Percentiles rank a stretch among this genome's conserved stretches.
phyloP scores from a whole-genome alignment of 2,329 filamentous ascomycete species.

The Chaetothyriales sp. region DNA sequence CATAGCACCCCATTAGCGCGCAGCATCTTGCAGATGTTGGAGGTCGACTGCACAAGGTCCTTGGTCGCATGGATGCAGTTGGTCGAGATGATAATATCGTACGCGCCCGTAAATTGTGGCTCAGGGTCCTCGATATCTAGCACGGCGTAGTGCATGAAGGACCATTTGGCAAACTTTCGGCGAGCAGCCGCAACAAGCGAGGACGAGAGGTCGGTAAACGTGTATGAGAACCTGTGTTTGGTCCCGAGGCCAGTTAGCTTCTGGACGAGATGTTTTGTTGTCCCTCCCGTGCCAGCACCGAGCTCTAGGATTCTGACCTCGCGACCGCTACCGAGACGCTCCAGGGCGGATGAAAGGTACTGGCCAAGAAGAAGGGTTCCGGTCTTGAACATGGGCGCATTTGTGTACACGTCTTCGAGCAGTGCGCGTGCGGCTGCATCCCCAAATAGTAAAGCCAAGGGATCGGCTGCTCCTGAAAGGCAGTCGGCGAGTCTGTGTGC shows the following conservation, averaged over 20 bases:
- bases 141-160: conserved; percentile 22
- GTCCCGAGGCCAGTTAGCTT: conserved; percentile 20
- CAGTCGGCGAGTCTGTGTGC: conserved; percentile 27
- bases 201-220: conserved; percentile 27
- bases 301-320: conserved; percentile 24
- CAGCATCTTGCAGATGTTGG: conserved; percentile 19
- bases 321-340: conserved; percentile 1
- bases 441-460: conserved; percentile 29
- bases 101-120: conserved; percentile 10
- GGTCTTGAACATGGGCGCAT: conserved; percentile 14
- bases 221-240: conserved; percentile 23
- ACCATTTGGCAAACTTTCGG: conserved; percentile 21
- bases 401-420: conserved; percentile 27
- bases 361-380: conserved; percentile 8
- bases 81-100: conserved; percentile 21
- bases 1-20: conserved; percentile 21
- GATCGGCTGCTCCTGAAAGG: conserved; percentile 26
- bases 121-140: conserved; percentile 23
- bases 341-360: conserved; percentile 5
- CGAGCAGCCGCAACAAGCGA: conserved; percentile 25
- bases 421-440: conserved; percentile 17
- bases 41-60: conserved; percentile 9
- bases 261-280: conserved; percentile 22
- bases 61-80: conserved; percentile 25
- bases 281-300: conserved; percentile 28